Conservation (phyloP, 331 rosid species). For the Phaseolus coccineus region DNA sequence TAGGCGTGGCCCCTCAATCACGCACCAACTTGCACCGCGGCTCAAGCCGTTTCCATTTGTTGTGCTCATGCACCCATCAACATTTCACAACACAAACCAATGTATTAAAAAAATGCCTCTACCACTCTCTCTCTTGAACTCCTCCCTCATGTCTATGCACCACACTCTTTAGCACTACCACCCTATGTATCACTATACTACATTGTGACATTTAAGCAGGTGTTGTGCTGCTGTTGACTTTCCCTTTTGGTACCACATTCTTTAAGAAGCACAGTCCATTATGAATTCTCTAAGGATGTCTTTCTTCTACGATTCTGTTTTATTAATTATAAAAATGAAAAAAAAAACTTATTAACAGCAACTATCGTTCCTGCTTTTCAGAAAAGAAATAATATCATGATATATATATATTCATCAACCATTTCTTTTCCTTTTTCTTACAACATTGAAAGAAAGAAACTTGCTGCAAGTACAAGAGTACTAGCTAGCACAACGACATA, state of each 20-base stretch:
- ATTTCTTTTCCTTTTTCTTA: conserved; percentile 12
- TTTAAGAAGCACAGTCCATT: no score
- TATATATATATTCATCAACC: background rate
- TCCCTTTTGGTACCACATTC: background rate
- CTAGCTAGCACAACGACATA: background rate
- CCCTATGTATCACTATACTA: background rate
- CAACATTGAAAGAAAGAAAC: background rate
- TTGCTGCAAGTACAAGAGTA: background rate
- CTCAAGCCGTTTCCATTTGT: background rate
- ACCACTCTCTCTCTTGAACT: background rate
- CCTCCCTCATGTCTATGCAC: background rate
- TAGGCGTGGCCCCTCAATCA: conserved; percentile 1
- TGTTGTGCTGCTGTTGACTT: background rate
- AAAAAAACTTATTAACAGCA: background rate
- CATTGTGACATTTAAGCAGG: background rate
- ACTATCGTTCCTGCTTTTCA: background rate
- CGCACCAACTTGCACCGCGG: background rate
- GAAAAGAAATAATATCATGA: background rate
- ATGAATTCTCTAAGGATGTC: background rate
- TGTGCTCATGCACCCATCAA: background rate
- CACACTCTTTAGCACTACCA: background rate
- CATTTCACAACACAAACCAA: background rate
- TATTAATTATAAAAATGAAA: background rate
- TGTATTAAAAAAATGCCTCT: background rate
- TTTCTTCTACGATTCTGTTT: background rate